A percentile compares a stretch with the other conserved stretches of the same genome.
Conservation (phyloP, 176 grass and related monocot genomes). For the Phoenix dactylifera region DNA sequence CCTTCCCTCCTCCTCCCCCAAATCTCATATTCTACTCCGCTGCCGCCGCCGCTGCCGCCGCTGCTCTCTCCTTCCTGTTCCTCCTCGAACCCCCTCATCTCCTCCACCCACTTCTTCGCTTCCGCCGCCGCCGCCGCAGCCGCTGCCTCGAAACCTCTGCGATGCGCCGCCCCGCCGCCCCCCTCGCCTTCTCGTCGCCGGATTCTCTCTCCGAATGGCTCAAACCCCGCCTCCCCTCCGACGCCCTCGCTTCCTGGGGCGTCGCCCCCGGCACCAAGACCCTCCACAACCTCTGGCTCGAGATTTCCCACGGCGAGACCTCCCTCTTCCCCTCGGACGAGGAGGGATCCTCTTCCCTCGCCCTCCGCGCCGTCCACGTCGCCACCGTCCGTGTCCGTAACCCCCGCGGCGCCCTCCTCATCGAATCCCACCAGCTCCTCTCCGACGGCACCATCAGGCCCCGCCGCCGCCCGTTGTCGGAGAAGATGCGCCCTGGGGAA, state of each 20-base stretch:
- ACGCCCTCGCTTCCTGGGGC: conserved; percentile 58
- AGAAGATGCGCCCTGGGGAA: conserved; percentile 85
- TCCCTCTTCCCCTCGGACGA: conserved; percentile 20
- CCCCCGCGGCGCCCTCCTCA: conserved; percentile 35
- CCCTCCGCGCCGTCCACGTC: conserved; percentile 66
- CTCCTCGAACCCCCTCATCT: too few species aligned
- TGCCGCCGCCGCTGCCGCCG: too few species aligned
- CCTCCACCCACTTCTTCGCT: too few species aligned
- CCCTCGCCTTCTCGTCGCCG: conserved; percentile 52
- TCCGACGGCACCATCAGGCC: conserved; percentile 59
- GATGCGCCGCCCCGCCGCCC: not conserved
- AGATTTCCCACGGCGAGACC: conserved; percentile 75
- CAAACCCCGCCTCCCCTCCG: conserved; percentile 30
- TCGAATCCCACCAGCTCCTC: conserved; percentile 73
- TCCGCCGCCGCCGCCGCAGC: too few species aligned
- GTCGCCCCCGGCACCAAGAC: conserved; percentile 53
- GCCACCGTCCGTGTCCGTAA: conserved; percentile 60
- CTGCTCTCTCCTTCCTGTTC: too few species aligned
- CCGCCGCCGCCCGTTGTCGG: conserved; percentile 55
- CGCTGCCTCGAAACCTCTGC: too few species aligned
- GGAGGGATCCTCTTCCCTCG: not conserved
- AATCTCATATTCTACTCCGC: too few species aligned
- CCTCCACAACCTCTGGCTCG: conserved; percentile 73
- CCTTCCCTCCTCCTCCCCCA: too few species aligned
- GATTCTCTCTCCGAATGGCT: conserved; percentile 67